Evolutionary conservation across 768 basidiomycete species (phyloP).

Genomic region (Leccinellum luteum): DNA sequence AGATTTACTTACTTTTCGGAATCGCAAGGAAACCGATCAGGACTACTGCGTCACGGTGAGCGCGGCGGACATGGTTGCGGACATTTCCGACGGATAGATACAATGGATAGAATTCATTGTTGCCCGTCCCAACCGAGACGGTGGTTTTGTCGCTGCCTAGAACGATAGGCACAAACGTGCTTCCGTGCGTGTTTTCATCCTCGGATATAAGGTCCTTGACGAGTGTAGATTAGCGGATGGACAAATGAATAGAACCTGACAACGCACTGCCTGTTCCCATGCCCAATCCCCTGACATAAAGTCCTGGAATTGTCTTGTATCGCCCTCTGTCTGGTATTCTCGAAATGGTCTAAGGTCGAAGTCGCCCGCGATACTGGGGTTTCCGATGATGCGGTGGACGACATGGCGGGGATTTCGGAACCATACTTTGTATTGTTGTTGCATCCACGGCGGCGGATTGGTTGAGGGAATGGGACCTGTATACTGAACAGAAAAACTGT

Average conservation of each 20-base stretch:
- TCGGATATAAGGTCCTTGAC: neutral
- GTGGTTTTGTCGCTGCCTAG: constrained; percentile 20
- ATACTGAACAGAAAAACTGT: neutral
- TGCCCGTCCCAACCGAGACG: constrained; percentile 11
- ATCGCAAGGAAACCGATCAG: constrained; percentile 28
- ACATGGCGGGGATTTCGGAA: neutral
- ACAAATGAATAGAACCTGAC: neutral
- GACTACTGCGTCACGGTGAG: constrained; percentile 1
- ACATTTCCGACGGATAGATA: constrained; percentile 18
- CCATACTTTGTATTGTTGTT: neutral
- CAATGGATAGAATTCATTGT: constrained; percentile 15
- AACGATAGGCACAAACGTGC: neutral
- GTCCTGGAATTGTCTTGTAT: neutral
- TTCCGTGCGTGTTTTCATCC: neutral
- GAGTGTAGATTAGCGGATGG: neutral
- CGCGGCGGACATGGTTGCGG: constrained; percentile 7
- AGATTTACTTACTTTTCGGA: constrained; percentile 21
- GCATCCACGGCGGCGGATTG: neutral
- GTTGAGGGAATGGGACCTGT: neutral
- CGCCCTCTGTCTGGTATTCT: neutral
- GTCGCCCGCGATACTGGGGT: neutral
- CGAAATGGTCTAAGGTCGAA: neutral
- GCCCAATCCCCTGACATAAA: neutral
- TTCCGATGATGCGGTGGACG: neutral
- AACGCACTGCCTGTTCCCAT: neutral